Evolutionary conservation across 805 yeast species (phyloP), one percentile per base, ranked within the genome.

Genomic region (Candida gorgasii): DNA sequence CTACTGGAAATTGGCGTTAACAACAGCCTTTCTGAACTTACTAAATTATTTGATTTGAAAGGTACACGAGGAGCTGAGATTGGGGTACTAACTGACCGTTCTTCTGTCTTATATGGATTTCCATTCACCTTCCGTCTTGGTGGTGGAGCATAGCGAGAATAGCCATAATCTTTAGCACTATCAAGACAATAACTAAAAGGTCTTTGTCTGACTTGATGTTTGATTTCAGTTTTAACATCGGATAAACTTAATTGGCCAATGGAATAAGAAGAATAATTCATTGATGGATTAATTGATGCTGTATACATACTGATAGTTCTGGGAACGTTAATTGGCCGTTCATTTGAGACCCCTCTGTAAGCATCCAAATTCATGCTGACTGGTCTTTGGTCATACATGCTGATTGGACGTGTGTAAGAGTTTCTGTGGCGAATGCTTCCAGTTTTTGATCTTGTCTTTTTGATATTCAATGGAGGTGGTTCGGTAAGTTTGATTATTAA

Each of bases 181-280:
- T 63, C 69, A 16, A 64, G 49, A 42, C 61, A 53, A 35, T 42
- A 54, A 39, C 59, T 58, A 43, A 53, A 58, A 2, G 67, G 67
- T 24, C 59, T 44, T 45, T 61, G 62, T 35, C 59, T 46, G 2
- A 60, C 59, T 23, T 44, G 36, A 8, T 44, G 41, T 33, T 49
- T 51, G 35, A 60, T 30, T 16, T 50, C 58, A 2, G 40, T 13
- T 22, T 51, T 55, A 14, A 51, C 48, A 5, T 43, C 41, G 17
- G 16, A 19, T 7, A 49, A 27, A 31, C 45, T 44, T 9, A 40
- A 31, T 5, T 27, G 39, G 3, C 50, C 40, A 16, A 29, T 19
- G 2, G 52, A 40, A 36, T 40, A 19, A 43, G 44, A 34, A 33
- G 49, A 44, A 7, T 22, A 42, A n/a, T 47, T 47, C 2, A 17